These are phyloP conservation scores for Lentinula aciculospora DNA, from an alignment of 768 basidiomycete genomes.

Conservation along the genomic window DNA sequence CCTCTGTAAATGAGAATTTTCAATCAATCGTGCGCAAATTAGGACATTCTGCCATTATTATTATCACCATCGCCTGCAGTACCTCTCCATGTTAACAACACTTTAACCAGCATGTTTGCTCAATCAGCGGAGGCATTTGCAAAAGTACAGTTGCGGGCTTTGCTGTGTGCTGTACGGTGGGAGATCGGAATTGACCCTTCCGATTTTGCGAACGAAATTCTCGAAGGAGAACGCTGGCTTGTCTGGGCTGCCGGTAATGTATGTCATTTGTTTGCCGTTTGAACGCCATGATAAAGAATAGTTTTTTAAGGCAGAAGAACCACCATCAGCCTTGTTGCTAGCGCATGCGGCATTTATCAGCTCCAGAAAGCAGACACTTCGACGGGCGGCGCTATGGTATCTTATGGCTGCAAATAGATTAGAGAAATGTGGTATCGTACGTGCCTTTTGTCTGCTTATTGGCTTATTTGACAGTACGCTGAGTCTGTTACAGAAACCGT, in stretches of 20 bases:
- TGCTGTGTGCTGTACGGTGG: constrained; percentile 73
- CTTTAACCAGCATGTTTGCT: constrained; percentile 45
- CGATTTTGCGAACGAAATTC: constrained; percentile 50
- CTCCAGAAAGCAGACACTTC: constrained; percentile 43
- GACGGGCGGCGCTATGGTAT: constrained; percentile 78
- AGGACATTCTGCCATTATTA: constrained; percentile 82
- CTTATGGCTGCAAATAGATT: constrained; percentile 67
- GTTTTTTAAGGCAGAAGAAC: constrained; percentile 67
- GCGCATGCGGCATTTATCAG: constrained; percentile 77
- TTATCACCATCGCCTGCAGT: constrained; percentile 61
- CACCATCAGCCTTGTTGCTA: constrained; percentile 70
- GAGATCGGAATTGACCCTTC: constrained; percentile 52
- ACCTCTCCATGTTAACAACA: constrained; percentile 54
- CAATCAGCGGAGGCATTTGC: constrained; percentile 45
- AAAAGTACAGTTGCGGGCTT: constrained; percentile 60
- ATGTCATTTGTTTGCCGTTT: constrained; percentile 21
- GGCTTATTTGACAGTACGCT: background rate
- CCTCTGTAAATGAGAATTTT: background rate
- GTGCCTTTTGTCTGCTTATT: constrained; percentile 20
- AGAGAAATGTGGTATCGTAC: constrained; percentile 80
- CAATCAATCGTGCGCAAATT: constrained; percentile 1
- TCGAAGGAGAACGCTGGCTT: constrained; percentile 83
- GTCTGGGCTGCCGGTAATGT: constrained; percentile 84
- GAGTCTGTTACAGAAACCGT: constrained; percentile 55
- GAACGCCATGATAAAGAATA: background rate